These are phyloP conservation scores for Henckelia pumila DNA, from an alignment of 257 asterid genomes.

Conservation along the genomic window DNA sequence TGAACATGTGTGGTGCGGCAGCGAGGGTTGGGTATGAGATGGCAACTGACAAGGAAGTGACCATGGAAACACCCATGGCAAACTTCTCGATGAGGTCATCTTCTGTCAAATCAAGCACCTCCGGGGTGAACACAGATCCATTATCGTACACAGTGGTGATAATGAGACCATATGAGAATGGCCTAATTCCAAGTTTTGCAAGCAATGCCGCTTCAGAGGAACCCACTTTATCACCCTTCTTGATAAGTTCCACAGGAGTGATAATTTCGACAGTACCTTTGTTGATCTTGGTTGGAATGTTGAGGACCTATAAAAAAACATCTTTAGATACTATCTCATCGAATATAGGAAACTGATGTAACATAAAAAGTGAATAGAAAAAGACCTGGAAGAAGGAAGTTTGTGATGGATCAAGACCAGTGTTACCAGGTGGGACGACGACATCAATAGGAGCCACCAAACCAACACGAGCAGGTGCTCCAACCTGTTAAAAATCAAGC, in stretches of 20 bases:
- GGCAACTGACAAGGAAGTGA: constrained; percentile 67
- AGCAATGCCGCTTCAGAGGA: constrained; percentile 96
- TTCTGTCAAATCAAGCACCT: constrained; percentile 77
- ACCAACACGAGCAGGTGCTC: constrained; percentile 99
- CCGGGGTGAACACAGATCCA: constrained; percentile 89
- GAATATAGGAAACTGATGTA: too few species aligned
- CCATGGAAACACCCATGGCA: constrained; percentile 74
- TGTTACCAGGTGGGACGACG: constrained; percentile 93
- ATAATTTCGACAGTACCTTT: constrained; percentile 97
- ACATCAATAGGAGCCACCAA: constrained; percentile 91
- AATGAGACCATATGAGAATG: constrained; percentile 86
- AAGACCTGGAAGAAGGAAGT: constrained; percentile 94
- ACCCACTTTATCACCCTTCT: constrained; percentile 96
- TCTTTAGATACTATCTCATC: background rate
- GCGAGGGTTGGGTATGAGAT: constrained; percentile 82
- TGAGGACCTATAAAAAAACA: constrained; percentile 51
- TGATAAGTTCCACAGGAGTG: constrained; percentile 94
- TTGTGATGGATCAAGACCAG: constrained; percentile 94
- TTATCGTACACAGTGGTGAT: constrained; percentile 68
- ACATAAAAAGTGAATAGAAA: background rate
- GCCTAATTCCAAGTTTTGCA: constrained; percentile 88
- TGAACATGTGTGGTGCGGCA: constrained; percentile 90
- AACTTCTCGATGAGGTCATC: constrained; percentile 81
- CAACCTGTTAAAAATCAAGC: constrained; percentile 52
- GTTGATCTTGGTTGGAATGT: constrained; percentile 96